A percentile compares a stretch with the other conserved stretches of the same genome.
Evolutionary conservation across 352 stramenopile species (phyloP).

Genomic region (Phytophthora rubi): DNA sequence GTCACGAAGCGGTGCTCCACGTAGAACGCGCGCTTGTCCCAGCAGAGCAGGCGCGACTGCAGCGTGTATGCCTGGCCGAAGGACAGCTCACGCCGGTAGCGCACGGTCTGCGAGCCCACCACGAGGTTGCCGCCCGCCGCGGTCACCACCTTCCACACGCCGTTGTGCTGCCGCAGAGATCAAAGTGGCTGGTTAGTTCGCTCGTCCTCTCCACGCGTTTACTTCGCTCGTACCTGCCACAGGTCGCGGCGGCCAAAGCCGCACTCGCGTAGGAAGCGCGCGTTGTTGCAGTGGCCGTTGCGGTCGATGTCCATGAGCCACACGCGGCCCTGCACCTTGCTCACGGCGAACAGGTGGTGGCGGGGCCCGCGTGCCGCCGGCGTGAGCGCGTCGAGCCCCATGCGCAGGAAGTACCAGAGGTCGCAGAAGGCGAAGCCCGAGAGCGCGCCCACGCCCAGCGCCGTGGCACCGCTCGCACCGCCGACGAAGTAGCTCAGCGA

Average conservation of each 20-base stretch:
- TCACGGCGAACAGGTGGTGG: slow-evolving; percentile 59
- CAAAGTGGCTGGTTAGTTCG: slow-evolving; percentile 3
- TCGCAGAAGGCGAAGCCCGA: slow-evolving; percentile 77
- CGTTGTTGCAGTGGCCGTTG: slow-evolving; percentile 89
- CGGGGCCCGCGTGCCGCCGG: slow-evolving; percentile 30
- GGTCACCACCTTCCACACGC: slow-evolving; percentile 73
- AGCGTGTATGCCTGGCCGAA: slow-evolving; percentile 74
- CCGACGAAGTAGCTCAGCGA: slow-evolving; percentile 36
- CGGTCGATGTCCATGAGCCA: slow-evolving; percentile 78
- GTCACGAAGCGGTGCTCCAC: slow-evolving; percentile 88
- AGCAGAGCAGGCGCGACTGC: slow-evolving; percentile 78
- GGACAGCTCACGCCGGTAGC: slow-evolving; percentile 82
- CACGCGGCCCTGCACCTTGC: slow-evolving; percentile 54
- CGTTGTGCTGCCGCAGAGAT: slow-evolving; percentile 53
- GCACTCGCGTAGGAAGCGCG: slow-evolving; percentile 85
- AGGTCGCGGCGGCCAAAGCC: slow-evolving; percentile 79
- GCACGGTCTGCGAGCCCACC: slow-evolving; percentile 80
- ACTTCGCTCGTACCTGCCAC: slow-evolving; percentile 68
- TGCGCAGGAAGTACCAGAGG: slow-evolving; percentile 81
- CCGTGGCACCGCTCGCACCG: slow-evolving; percentile 26
- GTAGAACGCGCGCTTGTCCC: slow-evolving; percentile 87
- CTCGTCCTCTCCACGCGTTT: not conserved
- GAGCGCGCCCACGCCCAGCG: slow-evolving; percentile 44
- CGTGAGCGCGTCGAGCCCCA: slow-evolving; percentile 42
- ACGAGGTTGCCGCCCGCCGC: slow-evolving; percentile 73